Evolutionary conservation across 345 rosid genomes (phyloP).

Genomic region (Sonneratia alba): DNA sequence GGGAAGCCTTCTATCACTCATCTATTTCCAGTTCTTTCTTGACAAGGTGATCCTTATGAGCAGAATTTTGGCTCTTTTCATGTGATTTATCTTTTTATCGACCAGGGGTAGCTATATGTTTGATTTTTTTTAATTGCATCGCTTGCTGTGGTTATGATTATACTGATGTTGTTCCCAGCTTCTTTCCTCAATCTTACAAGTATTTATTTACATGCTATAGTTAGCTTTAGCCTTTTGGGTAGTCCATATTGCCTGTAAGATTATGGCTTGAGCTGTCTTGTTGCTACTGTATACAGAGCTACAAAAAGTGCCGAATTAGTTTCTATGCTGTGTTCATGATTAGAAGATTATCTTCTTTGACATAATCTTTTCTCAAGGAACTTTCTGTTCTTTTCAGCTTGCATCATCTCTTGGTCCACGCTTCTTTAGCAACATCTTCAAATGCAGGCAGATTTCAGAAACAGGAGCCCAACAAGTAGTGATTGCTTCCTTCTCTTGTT

Average conservation of each 20-base stretch:
- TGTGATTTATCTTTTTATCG: neutral
- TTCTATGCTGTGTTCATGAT: neutral
- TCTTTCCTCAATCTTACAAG: neutral
- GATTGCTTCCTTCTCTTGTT: slow-evolving; percentile 6
- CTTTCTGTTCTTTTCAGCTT: slow-evolving; percentile 46
- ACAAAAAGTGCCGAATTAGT: neutral
- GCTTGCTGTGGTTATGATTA: neutral
- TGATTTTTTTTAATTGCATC: neutral
- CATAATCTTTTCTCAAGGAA: neutral
- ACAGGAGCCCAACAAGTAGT: slow-evolving; percentile 96
- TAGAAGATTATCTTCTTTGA: neutral
- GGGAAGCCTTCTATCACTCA: slow-evolving; percentile 57
- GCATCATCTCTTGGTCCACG: slow-evolving; percentile 98
- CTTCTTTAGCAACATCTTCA: slow-evolving; percentile 86
- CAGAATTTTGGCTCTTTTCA: neutral
- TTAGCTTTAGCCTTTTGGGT: neutral
- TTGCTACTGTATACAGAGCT: neutral
- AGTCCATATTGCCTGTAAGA: neutral
- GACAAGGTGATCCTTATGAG: slow-evolving; percentile 42
- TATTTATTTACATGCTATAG: neutral
- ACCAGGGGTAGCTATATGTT: neutral
- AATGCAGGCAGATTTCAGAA: slow-evolving; percentile 94
- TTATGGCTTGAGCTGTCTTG: neutral
- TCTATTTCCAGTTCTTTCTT: slow-evolving; percentile 70
- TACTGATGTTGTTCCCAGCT: neutral